A percentile compares a stretch with the other conserved stretches of the same genome.
phyloP scores from a whole-genome alignment of 208 protist species.

The Porcisia deanei region DNA sequence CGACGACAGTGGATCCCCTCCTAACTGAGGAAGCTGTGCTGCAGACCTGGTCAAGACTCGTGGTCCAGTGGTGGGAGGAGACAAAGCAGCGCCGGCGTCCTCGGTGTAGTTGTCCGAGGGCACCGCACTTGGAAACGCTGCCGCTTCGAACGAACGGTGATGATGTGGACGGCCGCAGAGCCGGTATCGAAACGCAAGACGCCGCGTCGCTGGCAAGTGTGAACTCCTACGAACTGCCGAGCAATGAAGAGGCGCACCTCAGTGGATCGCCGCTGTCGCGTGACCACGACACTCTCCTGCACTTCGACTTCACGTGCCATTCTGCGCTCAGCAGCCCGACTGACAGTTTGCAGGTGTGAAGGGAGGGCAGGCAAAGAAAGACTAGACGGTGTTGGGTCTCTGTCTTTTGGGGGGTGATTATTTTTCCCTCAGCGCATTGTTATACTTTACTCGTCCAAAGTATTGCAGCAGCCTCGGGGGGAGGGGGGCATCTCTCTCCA shows the following conservation, averaged over 20 bases:
- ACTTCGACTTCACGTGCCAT: slow-evolving; percentile 28
- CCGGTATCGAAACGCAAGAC: slow-evolving; percentile 10
- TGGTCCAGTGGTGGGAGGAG: slow-evolving; percentile 29
- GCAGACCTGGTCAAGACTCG: slow-evolving; percentile 25
- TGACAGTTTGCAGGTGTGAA: slow-evolving; percentile 6
- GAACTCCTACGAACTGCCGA: slow-evolving; percentile 16
- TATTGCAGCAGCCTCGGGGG: not conserved
- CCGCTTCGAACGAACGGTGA: slow-evolving; percentile 5
- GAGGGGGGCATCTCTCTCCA: not conserved
- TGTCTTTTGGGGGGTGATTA: too few relatives aligned
- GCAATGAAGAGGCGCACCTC: not conserved
- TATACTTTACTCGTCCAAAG: too few relatives aligned
- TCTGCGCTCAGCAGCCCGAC: slow-evolving; percentile 12
- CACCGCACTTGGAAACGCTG: not conserved
- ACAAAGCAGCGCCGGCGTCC: slow-evolving; percentile 26
- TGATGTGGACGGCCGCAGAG: not conserved
- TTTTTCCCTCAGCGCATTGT: too few relatives aligned
- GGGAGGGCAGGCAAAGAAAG: not conserved
- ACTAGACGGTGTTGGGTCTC: not conserved
- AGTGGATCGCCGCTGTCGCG: slow-evolving; percentile 9
- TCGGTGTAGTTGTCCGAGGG: slow-evolving; percentile 10
- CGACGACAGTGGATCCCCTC: slow-evolving; percentile 2
- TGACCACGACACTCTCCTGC: slow-evolving; percentile 22
- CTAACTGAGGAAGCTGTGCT: slow-evolving; percentile 13
- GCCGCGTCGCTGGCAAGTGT: slow-evolving; percentile 16